Conservation (phyloP, 345 rosid genomes). For the Corchorus capsularis region DNA sequence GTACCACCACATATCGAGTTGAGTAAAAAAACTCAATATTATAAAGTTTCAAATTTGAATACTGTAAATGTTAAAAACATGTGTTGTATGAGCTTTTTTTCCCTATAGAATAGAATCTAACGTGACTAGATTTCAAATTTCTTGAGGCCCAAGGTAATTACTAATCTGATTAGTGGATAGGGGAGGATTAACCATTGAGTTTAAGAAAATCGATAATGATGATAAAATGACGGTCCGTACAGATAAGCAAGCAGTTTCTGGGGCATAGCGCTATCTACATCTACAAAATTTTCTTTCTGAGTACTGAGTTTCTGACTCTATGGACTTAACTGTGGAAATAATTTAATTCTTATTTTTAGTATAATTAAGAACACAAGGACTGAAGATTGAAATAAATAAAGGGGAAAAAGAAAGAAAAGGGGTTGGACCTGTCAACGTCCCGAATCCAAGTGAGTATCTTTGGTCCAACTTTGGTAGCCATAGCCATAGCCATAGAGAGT, state of each 20-base stretch:
- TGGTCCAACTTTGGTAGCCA: slow-evolving; percentile 15
- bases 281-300: too few species aligned
- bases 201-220: neutral
- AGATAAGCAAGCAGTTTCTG: neutral
- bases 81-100: too few species aligned
- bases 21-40: too few species aligned
- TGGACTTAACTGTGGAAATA: neutral
- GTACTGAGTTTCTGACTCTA: neutral
- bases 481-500: too few species aligned
- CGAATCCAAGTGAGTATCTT: slow-evolving; percentile 41
- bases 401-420: neutral
- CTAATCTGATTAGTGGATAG: too few species aligned
- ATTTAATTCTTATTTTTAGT: neutral
- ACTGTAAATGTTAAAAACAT: too few species aligned
- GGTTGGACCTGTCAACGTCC: slow-evolving; percentile 42
- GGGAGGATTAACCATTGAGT: neutral
- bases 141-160: too few species aligned
- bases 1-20: too few species aligned
- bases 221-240: neutral
- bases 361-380: neutral
- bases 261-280: neutral
- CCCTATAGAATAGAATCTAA: too few species aligned
- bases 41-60: too few species aligned
- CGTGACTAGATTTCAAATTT: too few species aligned
- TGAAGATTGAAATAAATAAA: neutral